Conservation (phyloP, 352 stramenopile species). For the Pythium rishiriense region DNA sequence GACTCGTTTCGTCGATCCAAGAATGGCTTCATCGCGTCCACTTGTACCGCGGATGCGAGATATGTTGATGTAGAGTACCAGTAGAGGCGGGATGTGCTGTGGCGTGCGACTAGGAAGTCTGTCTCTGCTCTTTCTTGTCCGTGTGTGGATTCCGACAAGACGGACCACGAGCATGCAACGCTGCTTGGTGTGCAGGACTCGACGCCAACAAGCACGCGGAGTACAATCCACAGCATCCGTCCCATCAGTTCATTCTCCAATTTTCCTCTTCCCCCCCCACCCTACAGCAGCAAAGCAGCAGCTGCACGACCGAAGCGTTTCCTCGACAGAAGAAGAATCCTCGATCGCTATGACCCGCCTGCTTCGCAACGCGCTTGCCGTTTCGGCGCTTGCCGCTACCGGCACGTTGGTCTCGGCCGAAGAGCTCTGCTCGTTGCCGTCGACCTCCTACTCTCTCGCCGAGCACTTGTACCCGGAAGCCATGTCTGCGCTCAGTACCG, state of each 20-base stretch:
- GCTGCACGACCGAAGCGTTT: neutral
- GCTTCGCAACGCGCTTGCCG: slow-evolving; percentile 6
- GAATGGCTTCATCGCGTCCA: slow-evolving; percentile 1
- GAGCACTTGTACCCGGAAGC: slow-evolving; percentile 44
- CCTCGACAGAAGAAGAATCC: neutral
- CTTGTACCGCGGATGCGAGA: neutral
- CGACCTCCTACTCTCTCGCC: slow-evolving; percentile 45
- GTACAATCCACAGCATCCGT: neutral
- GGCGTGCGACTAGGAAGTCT: slow-evolving; percentile 5
- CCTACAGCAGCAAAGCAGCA: slow-evolving; percentile 5
- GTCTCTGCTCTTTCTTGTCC: neutral
- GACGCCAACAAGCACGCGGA: neutral
- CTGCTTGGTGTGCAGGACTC: neutral
- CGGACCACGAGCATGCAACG: neutral
- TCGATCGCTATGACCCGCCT: slow-evolving; percentile 4
- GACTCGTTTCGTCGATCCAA: neutral
- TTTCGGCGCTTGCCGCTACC: neutral
- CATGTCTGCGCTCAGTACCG: slow-evolving; percentile 39
- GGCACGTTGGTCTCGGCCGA: slow-evolving; percentile 24
- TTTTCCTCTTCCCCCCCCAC: neutral
- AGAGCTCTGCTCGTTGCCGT: slow-evolving; percentile 50
- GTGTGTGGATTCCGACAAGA: neutral
- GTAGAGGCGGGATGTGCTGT: neutral
- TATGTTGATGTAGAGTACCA: slow-evolving; percentile 9
- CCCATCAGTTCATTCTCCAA: slow-evolving; percentile 8